Conservation (phyloP, 164 flowering plant species). For the Platanus orientalis region DNA sequence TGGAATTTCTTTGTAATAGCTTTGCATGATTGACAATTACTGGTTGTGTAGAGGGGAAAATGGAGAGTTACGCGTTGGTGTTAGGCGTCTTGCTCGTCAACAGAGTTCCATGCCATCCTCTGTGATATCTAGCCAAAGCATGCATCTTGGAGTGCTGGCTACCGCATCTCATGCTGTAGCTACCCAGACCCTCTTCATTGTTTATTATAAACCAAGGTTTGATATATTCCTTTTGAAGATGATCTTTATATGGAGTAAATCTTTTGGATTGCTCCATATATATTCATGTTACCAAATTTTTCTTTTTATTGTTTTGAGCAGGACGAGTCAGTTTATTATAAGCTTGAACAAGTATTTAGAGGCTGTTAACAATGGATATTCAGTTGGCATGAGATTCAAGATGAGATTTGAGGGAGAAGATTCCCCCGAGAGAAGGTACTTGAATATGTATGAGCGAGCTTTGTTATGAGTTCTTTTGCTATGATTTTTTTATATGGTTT, state of each 20-base stretch:
- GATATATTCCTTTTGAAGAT: neutral
- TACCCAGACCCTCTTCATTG: slow-evolving; percentile 63
- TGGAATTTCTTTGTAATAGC: neutral
- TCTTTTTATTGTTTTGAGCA: slow-evolving; percentile 20
- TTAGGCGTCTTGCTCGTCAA: slow-evolving; percentile 61
- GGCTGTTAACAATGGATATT: slow-evolving; percentile 43
- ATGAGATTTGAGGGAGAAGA: slow-evolving; percentile 90
- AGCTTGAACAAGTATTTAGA: slow-evolving; percentile 69
- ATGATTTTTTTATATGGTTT: neutral
- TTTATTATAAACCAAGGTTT: slow-evolving; percentile 90
- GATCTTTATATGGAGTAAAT: neutral
- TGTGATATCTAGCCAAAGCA: slow-evolving; percentile 92
- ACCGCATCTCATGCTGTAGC: slow-evolving; percentile 86
- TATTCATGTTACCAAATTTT: neutral
- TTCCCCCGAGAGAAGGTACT: slow-evolving; percentile 75
- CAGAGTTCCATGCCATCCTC: slow-evolving; percentile 81
- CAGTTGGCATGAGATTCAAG: slow-evolving; percentile 69
- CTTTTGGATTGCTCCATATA: neutral
- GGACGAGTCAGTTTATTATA: slow-evolving; percentile 80
- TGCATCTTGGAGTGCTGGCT: slow-evolving; percentile 94
- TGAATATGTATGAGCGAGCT: neutral
- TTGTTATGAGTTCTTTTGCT: too few relatives aligned
- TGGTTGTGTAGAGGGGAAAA: slow-evolving; percentile 60
- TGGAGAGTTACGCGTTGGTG: slow-evolving; percentile 82
- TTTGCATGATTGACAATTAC: neutral